These are phyloP conservation scores for Artemisia annua DNA, from an alignment of 129 eudicot genomes.

Conservation along the genomic window DNA sequence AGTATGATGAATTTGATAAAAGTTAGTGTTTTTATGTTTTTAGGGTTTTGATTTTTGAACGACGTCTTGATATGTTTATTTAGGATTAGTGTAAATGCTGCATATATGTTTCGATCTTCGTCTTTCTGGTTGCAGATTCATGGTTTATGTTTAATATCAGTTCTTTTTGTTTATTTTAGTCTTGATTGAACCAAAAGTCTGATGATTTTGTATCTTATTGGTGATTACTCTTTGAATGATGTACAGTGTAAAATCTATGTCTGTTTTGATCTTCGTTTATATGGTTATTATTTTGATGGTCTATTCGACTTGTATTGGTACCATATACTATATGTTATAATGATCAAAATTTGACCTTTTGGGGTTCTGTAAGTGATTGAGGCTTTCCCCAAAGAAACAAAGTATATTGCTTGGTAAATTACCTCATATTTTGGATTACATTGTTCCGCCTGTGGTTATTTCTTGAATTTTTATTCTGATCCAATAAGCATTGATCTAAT, in stretches of 20 bases:
- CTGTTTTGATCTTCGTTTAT: background rate
- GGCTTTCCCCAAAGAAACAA: background rate
- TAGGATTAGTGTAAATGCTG: too few species aligned
- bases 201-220: too few species aligned
- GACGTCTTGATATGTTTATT: too few species aligned
- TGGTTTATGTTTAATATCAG: background rate
- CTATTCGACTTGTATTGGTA: background rate
- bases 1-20: background rate
- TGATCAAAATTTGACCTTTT: conserved; percentile 20
- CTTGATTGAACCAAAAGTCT: background rate
- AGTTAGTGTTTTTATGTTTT: conserved; percentile 33
- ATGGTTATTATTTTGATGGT: too few species aligned
- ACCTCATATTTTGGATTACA: background rate
- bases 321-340: background rate
- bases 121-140: too few species aligned
- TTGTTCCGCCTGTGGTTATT: background rate
- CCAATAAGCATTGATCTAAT: conserved; percentile 13
- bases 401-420: conserved; percentile 11
- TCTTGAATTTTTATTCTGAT: conserved; percentile 8
- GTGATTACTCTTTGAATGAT: conserved; percentile 13
- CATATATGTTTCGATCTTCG: too few species aligned
- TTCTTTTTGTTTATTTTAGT: background rate
- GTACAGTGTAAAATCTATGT: background rate
- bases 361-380: background rate
- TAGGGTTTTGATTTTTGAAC: too few species aligned